Conservation (phyloP, 2,329 filamentous ascomycete species). For the Coniochaeta ligniaria region DNA sequence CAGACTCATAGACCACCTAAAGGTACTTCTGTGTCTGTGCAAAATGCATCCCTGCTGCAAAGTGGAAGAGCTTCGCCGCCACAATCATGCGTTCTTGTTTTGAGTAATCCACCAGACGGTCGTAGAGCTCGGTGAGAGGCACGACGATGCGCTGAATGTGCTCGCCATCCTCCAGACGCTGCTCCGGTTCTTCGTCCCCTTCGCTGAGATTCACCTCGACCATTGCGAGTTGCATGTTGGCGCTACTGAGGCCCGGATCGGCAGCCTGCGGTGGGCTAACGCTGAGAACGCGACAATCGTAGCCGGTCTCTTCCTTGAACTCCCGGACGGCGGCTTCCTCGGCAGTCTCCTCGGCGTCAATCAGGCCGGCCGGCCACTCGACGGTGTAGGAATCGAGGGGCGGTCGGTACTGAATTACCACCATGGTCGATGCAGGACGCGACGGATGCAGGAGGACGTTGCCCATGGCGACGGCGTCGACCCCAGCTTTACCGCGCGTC, state of each 20-base stretch:
- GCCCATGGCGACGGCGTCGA: constrained; percentile 57
- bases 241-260: constrained; percentile 52
- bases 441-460: constrained; percentile 45
- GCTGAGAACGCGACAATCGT: constrained; percentile 39
- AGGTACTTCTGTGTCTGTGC: constrained; percentile 20
- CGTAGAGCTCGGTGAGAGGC: constrained; percentile 48
- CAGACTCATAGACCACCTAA: background rate
- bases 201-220: constrained; percentile 48
- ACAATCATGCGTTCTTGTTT: constrained; percentile 43
- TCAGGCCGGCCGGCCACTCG: constrained; percentile 46
- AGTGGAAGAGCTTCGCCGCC: constrained; percentile 53
- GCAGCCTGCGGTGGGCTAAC: constrained; percentile 47
- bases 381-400: constrained; percentile 44
- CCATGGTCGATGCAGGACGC: constrained; percentile 35
- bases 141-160: constrained; percentile 54
- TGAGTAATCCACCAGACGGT: constrained; percentile 38
- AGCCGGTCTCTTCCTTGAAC: constrained; percentile 49
- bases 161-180: constrained; percentile 53
- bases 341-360: constrained; percentile 43
- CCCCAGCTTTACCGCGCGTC: constrained; percentile 44
- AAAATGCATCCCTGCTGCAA: constrained; percentile 50
- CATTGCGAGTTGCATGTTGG: constrained; percentile 55
- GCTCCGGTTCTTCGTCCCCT: constrained; percentile 44
- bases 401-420: constrained; percentile 46
- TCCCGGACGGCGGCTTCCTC: constrained; percentile 46